Conservation (phyloP, 108 stramenopile species). For the Seminavis robusta region DNA sequence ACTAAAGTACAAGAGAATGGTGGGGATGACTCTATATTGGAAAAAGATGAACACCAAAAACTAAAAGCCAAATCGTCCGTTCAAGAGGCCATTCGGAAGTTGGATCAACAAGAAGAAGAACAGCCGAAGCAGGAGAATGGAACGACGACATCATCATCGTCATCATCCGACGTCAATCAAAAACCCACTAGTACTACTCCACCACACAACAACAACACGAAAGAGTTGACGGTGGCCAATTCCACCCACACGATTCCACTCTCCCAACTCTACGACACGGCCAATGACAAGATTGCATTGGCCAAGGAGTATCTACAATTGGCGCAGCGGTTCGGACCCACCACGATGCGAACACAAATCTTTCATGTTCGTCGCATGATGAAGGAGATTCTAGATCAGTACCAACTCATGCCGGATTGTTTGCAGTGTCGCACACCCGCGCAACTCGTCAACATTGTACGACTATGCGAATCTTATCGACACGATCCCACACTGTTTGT, state of each 20-base stretch:
- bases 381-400: constrained; percentile 56
- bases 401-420: constrained; percentile 89
- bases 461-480: constrained; percentile 32
- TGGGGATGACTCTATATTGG: constrained; percentile 17
- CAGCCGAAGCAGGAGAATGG: neutral
- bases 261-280: constrained; percentile 35
- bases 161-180: too few species aligned
- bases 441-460: constrained; percentile 42
- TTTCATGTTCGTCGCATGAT: constrained; percentile 88
- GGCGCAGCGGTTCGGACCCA: constrained; percentile 65
- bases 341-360: constrained; percentile 72
- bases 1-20: constrained; percentile 22
- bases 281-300: constrained; percentile 35
- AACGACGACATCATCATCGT: too few species aligned
- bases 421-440: constrained; percentile 52
- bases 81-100: constrained; percentile 14
- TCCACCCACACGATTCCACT: constrained; percentile 17
- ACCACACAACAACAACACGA: too few species aligned
- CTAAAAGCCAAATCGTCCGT: constrained; percentile 36
- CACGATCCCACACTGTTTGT: constrained; percentile 56
- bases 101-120: neutral
- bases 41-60: constrained; percentile 51
- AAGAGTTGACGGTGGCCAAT: neutral
- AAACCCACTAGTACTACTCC: too few species aligned
- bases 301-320: constrained; percentile 79